phyloP scores from a whole-genome alignment of 2,329 filamentous ascomycete genomes.

The Claviceps africana region DNA sequence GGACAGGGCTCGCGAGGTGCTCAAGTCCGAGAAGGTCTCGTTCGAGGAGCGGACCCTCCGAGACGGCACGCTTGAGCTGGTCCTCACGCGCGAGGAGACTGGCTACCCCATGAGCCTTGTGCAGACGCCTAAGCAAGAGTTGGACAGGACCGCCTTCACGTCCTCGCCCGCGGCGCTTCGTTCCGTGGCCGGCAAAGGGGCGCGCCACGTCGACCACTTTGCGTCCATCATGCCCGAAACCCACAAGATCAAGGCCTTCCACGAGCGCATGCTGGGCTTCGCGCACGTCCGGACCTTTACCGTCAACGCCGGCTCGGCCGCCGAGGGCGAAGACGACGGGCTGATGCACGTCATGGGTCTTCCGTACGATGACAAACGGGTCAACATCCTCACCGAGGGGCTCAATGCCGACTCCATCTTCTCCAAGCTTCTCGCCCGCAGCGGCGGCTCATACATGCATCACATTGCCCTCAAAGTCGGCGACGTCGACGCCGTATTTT shows the following conservation, averaged over 20 bases:
- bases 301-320: background rate
- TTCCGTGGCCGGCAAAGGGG: background rate
- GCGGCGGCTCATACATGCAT: background rate
- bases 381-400: background rate
- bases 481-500: background rate
- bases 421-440: background rate
- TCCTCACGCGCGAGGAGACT: background rate
- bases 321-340: background rate
- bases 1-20: background rate
- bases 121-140: background rate
- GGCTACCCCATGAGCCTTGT: background rate
- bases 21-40: background rate
- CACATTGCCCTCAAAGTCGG: background rate
- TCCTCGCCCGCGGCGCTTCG: background rate
- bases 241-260: background rate
- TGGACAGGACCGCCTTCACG: background rate
- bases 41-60: background rate
- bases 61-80: background rate
- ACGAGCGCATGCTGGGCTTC: background rate
- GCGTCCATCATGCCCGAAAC: background rate
- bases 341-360: conserved; percentile 1
- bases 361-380: background rate
- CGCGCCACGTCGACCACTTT: background rate
- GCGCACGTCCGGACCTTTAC: background rate
- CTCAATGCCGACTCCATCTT: background rate